A percentile compares a stretch with the other conserved stretches of the same genome.
These are phyloP conservation scores for Immersiella caudata DNA, from an alignment of 495 filamentous ascomycete genomes.

Conservation along the genomic window DNA sequence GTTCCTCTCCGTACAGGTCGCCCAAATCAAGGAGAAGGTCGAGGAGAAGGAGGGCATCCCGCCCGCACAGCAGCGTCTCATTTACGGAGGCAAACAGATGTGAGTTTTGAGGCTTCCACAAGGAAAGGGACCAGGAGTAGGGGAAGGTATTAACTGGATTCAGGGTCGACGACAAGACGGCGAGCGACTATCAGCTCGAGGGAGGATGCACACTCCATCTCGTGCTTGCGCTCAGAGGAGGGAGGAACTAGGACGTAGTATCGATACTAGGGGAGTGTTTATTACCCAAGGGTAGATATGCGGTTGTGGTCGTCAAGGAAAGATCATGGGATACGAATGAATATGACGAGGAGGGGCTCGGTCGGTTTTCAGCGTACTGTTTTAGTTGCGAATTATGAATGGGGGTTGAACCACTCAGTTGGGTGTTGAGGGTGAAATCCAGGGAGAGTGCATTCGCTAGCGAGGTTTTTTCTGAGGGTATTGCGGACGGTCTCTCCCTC, in stretches of 20 bases:
- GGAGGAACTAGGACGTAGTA: constrained; percentile 37
- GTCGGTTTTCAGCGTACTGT: not conserved
- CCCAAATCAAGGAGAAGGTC: constrained; percentile 95
- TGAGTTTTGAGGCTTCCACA: constrained; percentile 46
- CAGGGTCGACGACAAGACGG: constrained; percentile 91
- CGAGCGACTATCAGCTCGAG: constrained; percentile 82
- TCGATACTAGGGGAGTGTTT: not conserved
- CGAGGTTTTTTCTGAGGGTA: no score
- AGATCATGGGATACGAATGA: not conserved
- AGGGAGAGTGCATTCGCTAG: no score
- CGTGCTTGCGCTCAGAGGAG: constrained; percentile 89
- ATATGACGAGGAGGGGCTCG: no score
- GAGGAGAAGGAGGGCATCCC: constrained; percentile 99
- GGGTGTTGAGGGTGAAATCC: not conserved
- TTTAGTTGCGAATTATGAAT: not conserved
- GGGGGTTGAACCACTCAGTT: not conserved
- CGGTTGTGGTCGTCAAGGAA: not conserved
- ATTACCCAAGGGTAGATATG: not conserved
- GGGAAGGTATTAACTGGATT: not conserved
- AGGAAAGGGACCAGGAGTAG: not conserved
- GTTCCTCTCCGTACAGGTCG: constrained; percentile 60
- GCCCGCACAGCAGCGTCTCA: constrained; percentile 93
- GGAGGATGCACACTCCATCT: constrained; percentile 93
- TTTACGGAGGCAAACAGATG: constrained; percentile 98
- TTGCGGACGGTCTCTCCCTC: no score